Conservation (phyloP, 164 flowering plant genomes). For the Sextonia rubra region DNA sequence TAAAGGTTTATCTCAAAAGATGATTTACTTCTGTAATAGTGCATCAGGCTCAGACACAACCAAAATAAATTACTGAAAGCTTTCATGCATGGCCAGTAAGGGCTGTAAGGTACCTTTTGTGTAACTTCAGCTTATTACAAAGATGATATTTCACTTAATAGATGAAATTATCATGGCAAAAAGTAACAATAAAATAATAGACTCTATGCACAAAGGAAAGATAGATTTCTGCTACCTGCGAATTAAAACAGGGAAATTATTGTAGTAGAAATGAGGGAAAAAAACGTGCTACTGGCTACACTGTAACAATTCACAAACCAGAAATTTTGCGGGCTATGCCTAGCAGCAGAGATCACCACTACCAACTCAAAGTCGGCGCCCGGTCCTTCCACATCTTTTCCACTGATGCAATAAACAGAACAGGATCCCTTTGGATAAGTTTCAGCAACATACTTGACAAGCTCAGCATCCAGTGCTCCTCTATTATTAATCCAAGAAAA, state of each 20-base stretch:
- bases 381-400: slow-evolving; percentile 88
- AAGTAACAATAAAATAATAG: neutral
- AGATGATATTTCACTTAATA: neutral
- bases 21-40: neutral
- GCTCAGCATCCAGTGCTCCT: slow-evolving; percentile 79
- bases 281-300: neutral
- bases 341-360: slow-evolving; percentile 79
- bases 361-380: slow-evolving; percentile 84
- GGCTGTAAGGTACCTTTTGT: neutral
- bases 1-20: neutral
- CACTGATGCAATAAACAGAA: slow-evolving; percentile 71
- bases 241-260: neutral
- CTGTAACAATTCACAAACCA: slow-evolving; percentile 46
- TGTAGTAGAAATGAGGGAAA: neutral
- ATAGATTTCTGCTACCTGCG: neutral
- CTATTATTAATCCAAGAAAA: slow-evolving; percentile 37
- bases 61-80: neutral
- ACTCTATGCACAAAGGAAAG: neutral
- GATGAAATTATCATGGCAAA: neutral
- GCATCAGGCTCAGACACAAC: neutral
- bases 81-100: neutral
- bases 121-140: neutral
- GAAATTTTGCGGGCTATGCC: slow-evolving; percentile 90
- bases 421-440: slow-evolving; percentile 89
- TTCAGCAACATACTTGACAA: slow-evolving; percentile 71